These are phyloP conservation scores for Trametes gibbosa DNA, from an alignment of 768 basidiomycete genomes.

Conservation along the genomic window DNA sequence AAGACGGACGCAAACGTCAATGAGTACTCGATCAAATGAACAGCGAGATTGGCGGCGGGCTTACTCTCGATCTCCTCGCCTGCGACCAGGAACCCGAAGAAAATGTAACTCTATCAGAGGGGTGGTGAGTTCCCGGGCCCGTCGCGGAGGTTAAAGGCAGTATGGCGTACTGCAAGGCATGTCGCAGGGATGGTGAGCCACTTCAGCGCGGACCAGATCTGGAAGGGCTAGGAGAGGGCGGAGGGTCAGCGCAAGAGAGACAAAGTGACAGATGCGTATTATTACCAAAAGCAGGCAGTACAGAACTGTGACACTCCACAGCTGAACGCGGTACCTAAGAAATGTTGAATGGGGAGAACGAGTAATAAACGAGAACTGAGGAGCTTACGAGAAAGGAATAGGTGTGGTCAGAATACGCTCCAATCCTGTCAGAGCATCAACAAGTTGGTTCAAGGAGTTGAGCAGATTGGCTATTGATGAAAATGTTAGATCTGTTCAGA, in stretches of 20 bases:
- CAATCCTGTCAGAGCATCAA: conserved; percentile 64
- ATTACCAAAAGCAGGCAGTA: conserved; percentile 61
- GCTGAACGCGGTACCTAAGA: conserved; percentile 59
- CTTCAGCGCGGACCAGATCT: conserved; percentile 50
- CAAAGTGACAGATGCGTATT: not conserved
- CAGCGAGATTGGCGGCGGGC: conserved; percentile 24
- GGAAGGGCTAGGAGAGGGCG: conserved; percentile 50
- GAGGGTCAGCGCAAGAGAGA: conserved; percentile 6
- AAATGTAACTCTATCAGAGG: conserved; percentile 52
- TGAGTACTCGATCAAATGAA: conserved; percentile 9
- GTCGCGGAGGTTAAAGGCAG: not conserved
- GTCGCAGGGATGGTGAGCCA: conserved; percentile 70
- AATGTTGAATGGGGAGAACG: not conserved
- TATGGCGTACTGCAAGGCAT: conserved; percentile 41
- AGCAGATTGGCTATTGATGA: conserved; percentile 42
- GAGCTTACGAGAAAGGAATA: conserved; percentile 67
- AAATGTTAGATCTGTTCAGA: no score
- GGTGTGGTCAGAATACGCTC: conserved; percentile 75
- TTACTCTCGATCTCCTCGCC: conserved; percentile 75
- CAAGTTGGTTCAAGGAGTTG: conserved; percentile 49
- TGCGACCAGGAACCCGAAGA: conserved; percentile 72
- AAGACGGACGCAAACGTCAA: not conserved
- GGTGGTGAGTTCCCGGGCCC: not conserved
- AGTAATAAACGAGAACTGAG: not conserved
- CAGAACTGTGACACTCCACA: conserved; percentile 62